A percentile compares a stretch with the other conserved stretches of the same genome.
phyloP scores from a whole-genome alignment of 1,139 yeast species.

The Tardiomyces digboiensis region DNA sequence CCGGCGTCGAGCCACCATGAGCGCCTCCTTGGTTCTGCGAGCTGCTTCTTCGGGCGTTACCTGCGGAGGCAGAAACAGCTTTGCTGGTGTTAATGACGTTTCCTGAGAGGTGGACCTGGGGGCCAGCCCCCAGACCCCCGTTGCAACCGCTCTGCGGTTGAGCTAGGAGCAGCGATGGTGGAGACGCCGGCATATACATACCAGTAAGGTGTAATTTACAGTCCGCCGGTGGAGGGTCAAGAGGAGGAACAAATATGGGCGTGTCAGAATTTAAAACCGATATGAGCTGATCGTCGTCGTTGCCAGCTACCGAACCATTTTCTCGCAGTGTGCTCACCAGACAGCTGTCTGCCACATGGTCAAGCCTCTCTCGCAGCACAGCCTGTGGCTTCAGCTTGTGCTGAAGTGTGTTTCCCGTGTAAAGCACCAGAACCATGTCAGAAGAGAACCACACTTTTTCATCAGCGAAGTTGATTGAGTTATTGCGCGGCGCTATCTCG shows the following conservation, averaged over 20 bases:
- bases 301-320: neutral
- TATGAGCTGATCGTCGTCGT: too few relatives aligned
- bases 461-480: neutral
- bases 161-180: neutral
- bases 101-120: too few relatives aligned
- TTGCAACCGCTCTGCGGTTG: neutral
- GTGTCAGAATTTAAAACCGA: neutral
- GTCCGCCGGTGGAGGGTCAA: neutral
- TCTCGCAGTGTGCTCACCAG: neutral
- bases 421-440: slow-evolving; percentile 1
- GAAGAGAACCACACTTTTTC: neutral
- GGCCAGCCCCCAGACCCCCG: too few relatives aligned
- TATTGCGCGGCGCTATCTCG: too few relatives aligned
- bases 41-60: slow-evolving; percentile 4
- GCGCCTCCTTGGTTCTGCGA: slow-evolving; percentile 8
- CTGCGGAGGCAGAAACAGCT: slow-evolving; percentile 16
- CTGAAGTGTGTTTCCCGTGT: slow-evolving; percentile 6
- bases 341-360: neutral
- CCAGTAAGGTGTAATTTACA: neutral
- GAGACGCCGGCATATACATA: too few relatives aligned
- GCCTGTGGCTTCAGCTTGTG: slow-evolving; percentile 5
- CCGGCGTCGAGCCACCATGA: slow-evolving; percentile 5
- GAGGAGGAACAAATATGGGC: neutral
- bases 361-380: slow-evolving; percentile 2
- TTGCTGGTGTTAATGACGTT: slow-evolving; percentile 9